A percentile compares a stretch with the other conserved stretches of the same genome.
phyloP scores from a whole-genome alignment of 2,329 filamentous ascomycete genomes.

The Cladophialophora psammophila region DNA sequence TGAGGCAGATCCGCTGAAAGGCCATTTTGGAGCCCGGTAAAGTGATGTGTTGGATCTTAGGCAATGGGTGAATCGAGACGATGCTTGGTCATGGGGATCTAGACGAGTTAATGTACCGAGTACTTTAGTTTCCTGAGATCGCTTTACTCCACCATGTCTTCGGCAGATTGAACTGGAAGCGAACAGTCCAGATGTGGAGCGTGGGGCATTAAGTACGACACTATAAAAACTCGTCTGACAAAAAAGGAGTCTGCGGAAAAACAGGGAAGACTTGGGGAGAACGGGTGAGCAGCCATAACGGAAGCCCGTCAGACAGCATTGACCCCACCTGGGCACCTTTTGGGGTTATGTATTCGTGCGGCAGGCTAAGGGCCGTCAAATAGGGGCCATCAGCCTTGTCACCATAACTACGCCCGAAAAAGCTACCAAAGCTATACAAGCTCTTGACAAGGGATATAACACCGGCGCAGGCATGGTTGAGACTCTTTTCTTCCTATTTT shows the following conservation, averaged over 20 bases:
- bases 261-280: too few relatives aligned
- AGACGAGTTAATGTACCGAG: neutral
- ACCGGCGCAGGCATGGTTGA: too few relatives aligned
- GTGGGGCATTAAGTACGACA: neutral
- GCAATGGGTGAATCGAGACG: neutral
- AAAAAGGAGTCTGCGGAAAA: neutral
- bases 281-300: too few relatives aligned
- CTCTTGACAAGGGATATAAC: too few relatives aligned
- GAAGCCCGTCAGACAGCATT: neutral
- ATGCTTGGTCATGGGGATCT: neutral
- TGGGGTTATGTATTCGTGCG: neutral
- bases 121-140: neutral
- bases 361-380: neutral
- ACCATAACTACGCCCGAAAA: neutral
- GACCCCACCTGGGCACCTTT: neutral
- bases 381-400: conserved; percentile 1
- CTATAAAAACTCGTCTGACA: neutral
- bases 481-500: too few relatives aligned
- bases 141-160: conserved; percentile 3
- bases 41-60: neutral
- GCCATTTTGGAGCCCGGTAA: conserved; percentile 13
- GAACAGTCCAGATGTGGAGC: neutral
- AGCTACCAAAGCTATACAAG: too few relatives aligned
- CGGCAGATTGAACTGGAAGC: conserved; percentile 4
- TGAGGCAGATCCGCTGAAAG: conserved; percentile 28